Evolutionary conservation across 2,329 filamentous ascomycete genomes (phyloP).

Genomic region (Penicillium digitatum): DNA sequence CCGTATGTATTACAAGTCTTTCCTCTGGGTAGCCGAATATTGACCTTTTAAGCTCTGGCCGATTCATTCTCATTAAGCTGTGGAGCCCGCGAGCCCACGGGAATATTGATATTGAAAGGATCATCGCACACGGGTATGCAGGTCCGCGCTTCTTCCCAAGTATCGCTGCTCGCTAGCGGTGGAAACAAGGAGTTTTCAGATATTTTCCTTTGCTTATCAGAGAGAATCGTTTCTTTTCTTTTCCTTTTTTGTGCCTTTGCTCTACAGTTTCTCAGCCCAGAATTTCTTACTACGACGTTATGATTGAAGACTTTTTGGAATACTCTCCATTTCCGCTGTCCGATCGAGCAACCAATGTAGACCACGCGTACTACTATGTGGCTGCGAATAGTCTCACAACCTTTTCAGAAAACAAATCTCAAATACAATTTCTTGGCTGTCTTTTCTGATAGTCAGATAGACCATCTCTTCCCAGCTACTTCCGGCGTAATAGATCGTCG

Average conservation of each 20-base stretch:
- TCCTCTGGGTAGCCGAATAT: not conserved
- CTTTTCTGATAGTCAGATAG: not conserved
- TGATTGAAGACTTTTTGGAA: not conserved
- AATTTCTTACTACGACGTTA: not conserved
- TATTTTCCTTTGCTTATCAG: not conserved
- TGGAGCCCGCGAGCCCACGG: slow-evolving; percentile 72
- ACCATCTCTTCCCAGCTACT: not conserved
- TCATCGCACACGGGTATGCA: slow-evolving; percentile 77
- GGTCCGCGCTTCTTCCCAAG: slow-evolving; percentile 81
- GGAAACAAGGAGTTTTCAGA: not conserved
- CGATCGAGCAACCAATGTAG: not conserved
- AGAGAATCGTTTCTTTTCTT: not conserved
- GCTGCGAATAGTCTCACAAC: no score
- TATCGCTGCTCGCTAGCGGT: not conserved
- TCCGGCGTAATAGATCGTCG: not conserved
- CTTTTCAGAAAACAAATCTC: no score
- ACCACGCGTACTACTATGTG: not conserved
- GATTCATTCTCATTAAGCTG: slow-evolving; percentile 83
- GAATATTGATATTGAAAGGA: slow-evolving; percentile 87
- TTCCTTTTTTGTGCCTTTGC: not conserved
- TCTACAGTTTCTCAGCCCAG: not conserved
- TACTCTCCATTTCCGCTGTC: not conserved
- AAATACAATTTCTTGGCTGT: not conserved
- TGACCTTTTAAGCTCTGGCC: slow-evolving; percentile 56
- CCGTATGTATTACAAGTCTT: slow-evolving; percentile 31